Percentiles rank a stretch among this genome's conserved stretches.
Conservation (phyloP, 768 basidiomycete species). For the Naganishia randhawae region DNA sequence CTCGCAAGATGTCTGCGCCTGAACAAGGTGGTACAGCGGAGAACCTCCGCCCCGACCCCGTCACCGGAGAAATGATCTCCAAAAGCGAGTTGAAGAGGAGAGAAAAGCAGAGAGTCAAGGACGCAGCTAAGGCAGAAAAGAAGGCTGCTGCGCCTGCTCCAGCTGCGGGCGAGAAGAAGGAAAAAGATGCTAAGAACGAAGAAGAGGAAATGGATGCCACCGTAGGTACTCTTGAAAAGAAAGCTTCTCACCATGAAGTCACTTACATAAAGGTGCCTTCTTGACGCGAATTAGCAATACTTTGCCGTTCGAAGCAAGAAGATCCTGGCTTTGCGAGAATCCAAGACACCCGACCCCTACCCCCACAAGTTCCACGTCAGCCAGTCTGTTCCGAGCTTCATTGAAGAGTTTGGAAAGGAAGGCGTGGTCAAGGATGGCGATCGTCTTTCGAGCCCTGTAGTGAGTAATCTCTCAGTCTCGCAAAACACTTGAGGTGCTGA, state of each 20-base stretch:
- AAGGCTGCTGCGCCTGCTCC: slow-evolving; percentile 52
- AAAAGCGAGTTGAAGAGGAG: slow-evolving; percentile 98
- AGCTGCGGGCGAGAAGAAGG: slow-evolving; percentile 36
- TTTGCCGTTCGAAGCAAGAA: slow-evolving; percentile 86
- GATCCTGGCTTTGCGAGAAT: slow-evolving; percentile 77
- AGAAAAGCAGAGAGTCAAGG: slow-evolving; percentile 71
- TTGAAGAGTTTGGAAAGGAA: slow-evolving; percentile 68
- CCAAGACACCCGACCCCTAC: slow-evolving; percentile 86
- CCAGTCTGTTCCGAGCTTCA: slow-evolving; percentile 67
- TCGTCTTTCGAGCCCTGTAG: slow-evolving; percentile 61
- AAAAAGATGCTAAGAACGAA: slow-evolving; percentile 51
- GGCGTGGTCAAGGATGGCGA: slow-evolving; percentile 65
- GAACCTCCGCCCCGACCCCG: slow-evolving; percentile 53
- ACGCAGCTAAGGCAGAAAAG: slow-evolving; percentile 73
- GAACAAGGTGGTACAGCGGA: slow-evolving; percentile 32
- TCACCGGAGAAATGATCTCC: slow-evolving; percentile 94
- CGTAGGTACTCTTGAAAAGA: slow-evolving; percentile 56
- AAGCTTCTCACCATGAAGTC: neutral
- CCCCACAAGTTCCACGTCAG: slow-evolving; percentile 98
- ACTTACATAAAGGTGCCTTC: slow-evolving; percentile 1
- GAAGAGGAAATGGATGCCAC: slow-evolving; percentile 88
- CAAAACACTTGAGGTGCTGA: neutral
- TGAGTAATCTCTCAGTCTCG: slow-evolving; percentile 36
- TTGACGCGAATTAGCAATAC: slow-evolving; percentile 69
- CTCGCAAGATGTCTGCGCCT: slow-evolving; percentile 48